Evolutionary conservation across 768 basidiomycete species (phyloP), one percentile per base, ranked within the genome.

Genomic region (Boletus fagicola): DNA sequence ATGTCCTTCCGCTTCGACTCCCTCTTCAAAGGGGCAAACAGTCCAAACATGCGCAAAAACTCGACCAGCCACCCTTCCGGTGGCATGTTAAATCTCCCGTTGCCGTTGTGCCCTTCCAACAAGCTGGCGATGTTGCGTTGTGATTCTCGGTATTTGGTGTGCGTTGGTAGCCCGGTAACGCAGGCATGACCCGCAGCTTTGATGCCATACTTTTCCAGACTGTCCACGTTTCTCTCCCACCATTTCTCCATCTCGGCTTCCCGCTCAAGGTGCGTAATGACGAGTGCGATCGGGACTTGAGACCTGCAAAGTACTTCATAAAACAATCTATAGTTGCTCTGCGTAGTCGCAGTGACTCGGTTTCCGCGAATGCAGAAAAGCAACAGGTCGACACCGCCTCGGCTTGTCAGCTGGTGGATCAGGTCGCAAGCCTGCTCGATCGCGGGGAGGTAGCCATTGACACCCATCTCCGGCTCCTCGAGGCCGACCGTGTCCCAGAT

Each of bases 341-440:
- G 67, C 39, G 70, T 65, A 1, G 65, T 66, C 46, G 71, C 73
- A 9, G 69, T 75, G 64, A 78, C 70, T 40, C 76, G 65, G n/a
- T 77, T 75, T 12, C 71, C 76, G 3, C 76, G 74, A 20, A 80
- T 74, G 58, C 73, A 73, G 59, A 73, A 79, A 0, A 80, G 66
- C 1, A 80, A 67, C 26, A 80, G 72, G 58, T 70, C 69, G 15
- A 81, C 65, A 33, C 80, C 79, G 1, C 67, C 74, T 15, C 50
- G 60, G 4, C 31, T 39, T 5, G 58, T 33, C 10, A 80, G 63
- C 3, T 59, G 62, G 12, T 65, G 61, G 57, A 81, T 70, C 7
- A 81, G 75, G 3, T 54, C 35, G 51, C 53, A 61, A 18, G 72
- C 65, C 44, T 75, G 62, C 52, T 64, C 66, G 49, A 75, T 68